Conservation (phyloP, 352 stramenopile species). For the Pythium apleroticum region DNA sequence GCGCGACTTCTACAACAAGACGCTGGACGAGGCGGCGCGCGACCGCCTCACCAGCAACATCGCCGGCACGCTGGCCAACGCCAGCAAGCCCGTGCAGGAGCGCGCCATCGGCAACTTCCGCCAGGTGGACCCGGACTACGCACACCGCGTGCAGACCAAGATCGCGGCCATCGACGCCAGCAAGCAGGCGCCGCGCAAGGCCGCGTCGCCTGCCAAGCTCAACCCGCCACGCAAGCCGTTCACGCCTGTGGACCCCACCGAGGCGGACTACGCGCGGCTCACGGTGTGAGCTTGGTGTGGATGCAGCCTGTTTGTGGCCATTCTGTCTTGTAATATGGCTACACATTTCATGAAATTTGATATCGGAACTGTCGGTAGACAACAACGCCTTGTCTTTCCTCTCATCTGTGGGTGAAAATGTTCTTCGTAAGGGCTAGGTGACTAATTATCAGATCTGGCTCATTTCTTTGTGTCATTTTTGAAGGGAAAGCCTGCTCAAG, state of each 20-base stretch:
- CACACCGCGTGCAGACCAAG: conserved; percentile 76
- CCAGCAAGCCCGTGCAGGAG: conserved; percentile 74
- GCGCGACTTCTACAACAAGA: conserved; percentile 88
- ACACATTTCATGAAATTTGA: background rate
- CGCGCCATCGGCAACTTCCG: conserved; percentile 88
- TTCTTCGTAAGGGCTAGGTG: background rate
- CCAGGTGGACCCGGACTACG: conserved; percentile 86
- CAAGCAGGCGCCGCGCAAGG: conserved; percentile 19
- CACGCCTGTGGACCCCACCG: background rate
- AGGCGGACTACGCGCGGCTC: background rate
- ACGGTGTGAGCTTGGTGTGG: background rate
- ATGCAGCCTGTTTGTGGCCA: background rate
- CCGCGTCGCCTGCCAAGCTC: conserved; percentile 36
- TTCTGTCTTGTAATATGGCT: background rate
- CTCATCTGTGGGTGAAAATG: background rate
- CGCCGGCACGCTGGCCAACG: conserved; percentile 76
- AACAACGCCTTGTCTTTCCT: no score
- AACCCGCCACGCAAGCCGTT: conserved; percentile 66
- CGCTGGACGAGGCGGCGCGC: conserved; percentile 59
- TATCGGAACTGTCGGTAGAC: background rate
- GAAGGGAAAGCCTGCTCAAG: background rate
- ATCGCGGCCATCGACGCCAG: conserved; percentile 38
- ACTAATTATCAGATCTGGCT: background rate
- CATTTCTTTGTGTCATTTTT: background rate
- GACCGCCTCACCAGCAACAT: conserved; percentile 89